Percentiles rank a stretch among this genome's conserved stretches.
These are phyloP conservation scores for Arbutus unedo DNA, from an alignment of 148 eudicot species.

Conservation along the genomic window DNA sequence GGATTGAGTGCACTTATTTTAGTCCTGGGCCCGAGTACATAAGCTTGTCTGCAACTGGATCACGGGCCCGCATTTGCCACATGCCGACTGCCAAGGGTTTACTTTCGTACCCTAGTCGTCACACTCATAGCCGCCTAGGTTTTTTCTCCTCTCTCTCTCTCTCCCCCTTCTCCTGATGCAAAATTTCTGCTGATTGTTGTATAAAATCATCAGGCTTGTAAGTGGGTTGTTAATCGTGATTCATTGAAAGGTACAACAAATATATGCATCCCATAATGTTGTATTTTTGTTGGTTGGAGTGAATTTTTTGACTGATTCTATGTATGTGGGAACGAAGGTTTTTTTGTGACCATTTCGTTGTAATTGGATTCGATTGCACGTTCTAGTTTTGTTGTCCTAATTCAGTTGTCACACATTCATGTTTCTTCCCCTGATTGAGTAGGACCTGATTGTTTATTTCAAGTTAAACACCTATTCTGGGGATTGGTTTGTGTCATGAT, in stretches of 20 bases:
- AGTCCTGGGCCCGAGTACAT: no score
- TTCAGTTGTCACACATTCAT: background rate
- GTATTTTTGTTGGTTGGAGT: background rate
- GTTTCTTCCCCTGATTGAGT: background rate
- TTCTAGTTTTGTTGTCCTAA: background rate
- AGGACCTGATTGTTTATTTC: background rate
- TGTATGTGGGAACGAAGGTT: background rate
- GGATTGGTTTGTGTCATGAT: background rate
- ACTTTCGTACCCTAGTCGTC: background rate
- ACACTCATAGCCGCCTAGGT: background rate
- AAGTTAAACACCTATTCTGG: background rate
- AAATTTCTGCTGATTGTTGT: background rate
- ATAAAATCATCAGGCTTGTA: background rate
- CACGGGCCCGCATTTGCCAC: no score
- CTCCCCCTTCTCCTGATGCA: background rate
- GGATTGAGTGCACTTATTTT: no score
- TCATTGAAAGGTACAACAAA: background rate
- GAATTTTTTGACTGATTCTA: background rate
- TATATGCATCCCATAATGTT: background rate
- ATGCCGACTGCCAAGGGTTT: background rate
- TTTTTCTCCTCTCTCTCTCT: background rate
- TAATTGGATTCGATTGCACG: background rate
- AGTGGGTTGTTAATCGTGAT: background rate
- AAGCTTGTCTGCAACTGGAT: no score
- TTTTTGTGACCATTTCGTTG: background rate